Percentiles rank a stretch among this genome's conserved stretches.
phyloP scores from a whole-genome alignment of 1,284 basidiomycete genomes.

The Rhodotorula sp. region DNA sequence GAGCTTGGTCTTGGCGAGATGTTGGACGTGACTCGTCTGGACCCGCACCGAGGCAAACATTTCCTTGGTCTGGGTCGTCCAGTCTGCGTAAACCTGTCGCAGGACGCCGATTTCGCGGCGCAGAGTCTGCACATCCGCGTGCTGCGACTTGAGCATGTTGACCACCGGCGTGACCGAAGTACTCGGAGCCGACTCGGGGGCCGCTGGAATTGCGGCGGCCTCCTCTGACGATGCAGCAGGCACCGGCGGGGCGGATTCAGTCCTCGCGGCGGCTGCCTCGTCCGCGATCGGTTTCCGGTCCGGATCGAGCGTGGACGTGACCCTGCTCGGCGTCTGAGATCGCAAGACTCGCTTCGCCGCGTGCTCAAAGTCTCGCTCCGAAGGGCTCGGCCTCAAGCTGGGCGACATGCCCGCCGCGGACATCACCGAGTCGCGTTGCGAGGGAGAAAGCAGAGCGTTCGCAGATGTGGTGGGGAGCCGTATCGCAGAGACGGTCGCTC shows the following conservation, averaged over 20 bases:
- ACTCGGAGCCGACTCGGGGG: slow-evolving; percentile 15
- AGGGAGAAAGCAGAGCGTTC: slow-evolving; percentile 27
- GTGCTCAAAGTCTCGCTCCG: slow-evolving; percentile 39
- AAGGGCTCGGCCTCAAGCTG: slow-evolving; percentile 21
- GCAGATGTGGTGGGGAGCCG: slow-evolving; percentile 53
- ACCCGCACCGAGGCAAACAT: slow-evolving; percentile 71
- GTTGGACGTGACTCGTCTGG: slow-evolving; percentile 82
- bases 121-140: slow-evolving; percentile 89
- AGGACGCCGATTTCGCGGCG: slow-evolving; percentile 89
- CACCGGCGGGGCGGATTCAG: not conserved
- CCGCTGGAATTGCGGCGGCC: not conserved
- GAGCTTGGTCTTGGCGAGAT: slow-evolving; percentile 76
- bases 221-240: not conserved
- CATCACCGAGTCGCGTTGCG: slow-evolving; percentile 7
- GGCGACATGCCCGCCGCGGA: not conserved
- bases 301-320: not conserved
- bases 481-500: slow-evolving; percentile 60
- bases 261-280: slow-evolving; percentile 49
- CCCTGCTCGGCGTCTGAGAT: slow-evolving; percentile 12
- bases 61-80: slow-evolving; percentile 84
- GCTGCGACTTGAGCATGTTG: slow-evolving; percentile 82
- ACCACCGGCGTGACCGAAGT: slow-evolving; percentile 55
- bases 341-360: slow-evolving; percentile 35
- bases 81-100: slow-evolving; percentile 90
- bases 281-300: not conserved